phyloP scores from a whole-genome alignment of 1,284 basidiomycete genomes.

The Tilletia walkeri region DNA sequence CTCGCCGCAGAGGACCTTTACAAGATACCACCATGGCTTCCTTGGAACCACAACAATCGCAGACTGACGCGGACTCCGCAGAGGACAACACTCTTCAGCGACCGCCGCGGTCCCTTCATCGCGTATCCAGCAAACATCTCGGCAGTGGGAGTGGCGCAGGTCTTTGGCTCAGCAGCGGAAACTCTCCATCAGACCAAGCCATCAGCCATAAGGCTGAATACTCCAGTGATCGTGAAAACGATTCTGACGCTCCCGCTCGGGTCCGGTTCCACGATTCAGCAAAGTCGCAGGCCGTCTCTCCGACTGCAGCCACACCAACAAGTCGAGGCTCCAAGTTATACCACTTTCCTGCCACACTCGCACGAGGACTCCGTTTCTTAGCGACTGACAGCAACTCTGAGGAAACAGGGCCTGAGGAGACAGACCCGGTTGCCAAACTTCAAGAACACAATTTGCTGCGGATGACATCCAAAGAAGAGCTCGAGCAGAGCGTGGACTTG shows the following conservation, averaged over 20 bases:
- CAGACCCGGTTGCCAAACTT: conserved; percentile 12
- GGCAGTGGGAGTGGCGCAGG: conserved; percentile 14
- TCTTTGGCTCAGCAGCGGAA: neutral
- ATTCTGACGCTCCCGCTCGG: neutral
- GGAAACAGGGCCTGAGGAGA: neutral
- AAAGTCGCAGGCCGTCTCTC: neutral
- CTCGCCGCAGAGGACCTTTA: neutral
- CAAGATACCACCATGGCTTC: neutral
- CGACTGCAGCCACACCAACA: neutral
- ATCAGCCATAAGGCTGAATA: too few relatives aligned
- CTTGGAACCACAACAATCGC: neutral
- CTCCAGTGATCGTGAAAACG: too few relatives aligned
- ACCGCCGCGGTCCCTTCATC: neutral
- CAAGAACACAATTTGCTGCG: conserved; percentile 11
- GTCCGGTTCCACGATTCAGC: neutral
- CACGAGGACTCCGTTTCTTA: conserved; percentile 7
- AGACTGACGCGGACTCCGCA: neutral
- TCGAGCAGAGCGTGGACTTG: conserved; percentile 11
- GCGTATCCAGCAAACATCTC: conserved; percentile 13
- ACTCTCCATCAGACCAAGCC: neutral
- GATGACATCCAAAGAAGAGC: conserved; percentile 14
- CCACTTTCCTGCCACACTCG: conserved; percentile 15
- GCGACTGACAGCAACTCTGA: neutral
- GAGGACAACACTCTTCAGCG: neutral
- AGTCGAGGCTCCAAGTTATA: conserved; percentile 7